Evolutionary conservation across 257 asterid genomes (phyloP).

Genomic region (Echites panduratus): DNA sequence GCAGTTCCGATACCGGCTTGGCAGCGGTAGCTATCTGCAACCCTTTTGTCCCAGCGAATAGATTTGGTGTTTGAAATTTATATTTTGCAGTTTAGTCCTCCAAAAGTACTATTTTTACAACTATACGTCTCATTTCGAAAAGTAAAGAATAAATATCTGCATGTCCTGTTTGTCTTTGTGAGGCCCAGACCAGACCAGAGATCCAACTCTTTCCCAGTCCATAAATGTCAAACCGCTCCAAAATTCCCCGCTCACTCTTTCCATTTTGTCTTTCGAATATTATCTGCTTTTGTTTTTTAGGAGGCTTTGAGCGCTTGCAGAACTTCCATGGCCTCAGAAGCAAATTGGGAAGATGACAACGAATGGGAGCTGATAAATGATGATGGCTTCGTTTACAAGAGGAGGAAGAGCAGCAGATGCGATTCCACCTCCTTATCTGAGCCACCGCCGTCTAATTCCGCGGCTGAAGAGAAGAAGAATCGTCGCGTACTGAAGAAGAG

Average conservation of each 20-base stretch:
- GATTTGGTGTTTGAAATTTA: too few species aligned
- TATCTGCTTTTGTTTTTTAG: neutral
- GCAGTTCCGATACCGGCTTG: neutral
- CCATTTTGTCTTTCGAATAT: neutral
- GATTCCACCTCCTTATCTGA: conserved; percentile 32
- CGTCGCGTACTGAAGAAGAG: conserved; percentile 47
- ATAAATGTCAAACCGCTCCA: neutral
- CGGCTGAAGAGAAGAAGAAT: conserved; percentile 31
- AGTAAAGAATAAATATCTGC: too few species aligned
- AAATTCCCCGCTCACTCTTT: neutral
- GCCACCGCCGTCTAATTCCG: conserved; percentile 48
- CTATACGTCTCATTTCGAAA: neutral
- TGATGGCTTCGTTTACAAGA: conserved; percentile 60
- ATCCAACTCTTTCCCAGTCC: neutral
- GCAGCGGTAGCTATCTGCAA: neutral
- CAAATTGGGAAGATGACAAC: conserved; percentile 19
- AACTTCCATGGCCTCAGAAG: neutral
- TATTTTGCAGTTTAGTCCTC: neutral
- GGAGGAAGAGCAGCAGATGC: conserved; percentile 41
- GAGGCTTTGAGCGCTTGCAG: neutral
- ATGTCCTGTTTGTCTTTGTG: too few species aligned
- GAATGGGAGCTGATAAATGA: conserved; percentile 58
- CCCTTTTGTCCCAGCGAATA: neutral
- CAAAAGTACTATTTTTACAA: neutral
- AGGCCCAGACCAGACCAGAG: neutral